Percentiles rank a stretch among this genome's conserved stretches.
Conservation (phyloP, 495 filamentous ascomycete genomes). For the Rhizodiscina lignyota region DNA sequence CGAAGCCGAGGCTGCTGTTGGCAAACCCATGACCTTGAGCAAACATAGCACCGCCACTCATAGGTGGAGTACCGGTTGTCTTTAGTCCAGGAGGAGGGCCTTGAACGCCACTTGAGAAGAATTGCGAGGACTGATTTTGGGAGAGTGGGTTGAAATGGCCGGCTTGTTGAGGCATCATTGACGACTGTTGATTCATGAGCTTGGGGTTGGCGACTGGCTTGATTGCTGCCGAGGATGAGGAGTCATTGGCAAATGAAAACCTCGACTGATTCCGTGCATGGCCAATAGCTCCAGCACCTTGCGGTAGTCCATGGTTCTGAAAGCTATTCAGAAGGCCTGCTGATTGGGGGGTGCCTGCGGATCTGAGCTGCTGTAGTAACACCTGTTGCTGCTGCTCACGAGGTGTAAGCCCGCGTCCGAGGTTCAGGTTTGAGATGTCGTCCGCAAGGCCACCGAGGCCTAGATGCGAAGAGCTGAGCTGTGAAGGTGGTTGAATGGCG, state of each 20-base stretch:
- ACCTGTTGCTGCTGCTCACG: slow-evolving; percentile 59
- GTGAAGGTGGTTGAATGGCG: slow-evolving; percentile 47
- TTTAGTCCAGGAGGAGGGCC: slow-evolving; percentile 93
- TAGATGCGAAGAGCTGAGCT: slow-evolving; percentile 35
- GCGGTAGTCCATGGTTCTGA: slow-evolving; percentile 29
- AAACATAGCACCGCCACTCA: slow-evolving; percentile 59
- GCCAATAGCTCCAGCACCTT: slow-evolving; percentile 35
- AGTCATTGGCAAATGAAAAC: slow-evolving; percentile 76
- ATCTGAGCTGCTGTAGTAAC: slow-evolving; percentile 36
- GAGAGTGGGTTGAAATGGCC: slow-evolving; percentile 31
- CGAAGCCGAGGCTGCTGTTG: slow-evolving; percentile 48
- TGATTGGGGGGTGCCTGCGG: slow-evolving; percentile 31
- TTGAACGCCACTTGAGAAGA: slow-evolving; percentile 54
- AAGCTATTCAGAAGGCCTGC: slow-evolving; percentile 36
- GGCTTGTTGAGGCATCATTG: slow-evolving; percentile 61
- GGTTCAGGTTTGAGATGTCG: slow-evolving; percentile 34
- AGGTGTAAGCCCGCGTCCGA: slow-evolving; percentile 62
- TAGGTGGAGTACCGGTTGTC: slow-evolving; percentile 80
- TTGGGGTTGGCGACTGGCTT: slow-evolving; percentile 74
- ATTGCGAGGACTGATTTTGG: slow-evolving; percentile 39
- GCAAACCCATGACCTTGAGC: slow-evolving; percentile 62
- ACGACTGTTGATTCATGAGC: slow-evolving; percentile 75
- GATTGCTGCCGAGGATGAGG: slow-evolving; percentile 42
- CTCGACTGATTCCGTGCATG: slow-evolving; percentile 76
- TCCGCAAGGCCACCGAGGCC: slow-evolving; percentile 21